Base-by-base conservation (phyloP, 1,284 basidiomycete genomes). In the Trichosporon sp. region DNA sequence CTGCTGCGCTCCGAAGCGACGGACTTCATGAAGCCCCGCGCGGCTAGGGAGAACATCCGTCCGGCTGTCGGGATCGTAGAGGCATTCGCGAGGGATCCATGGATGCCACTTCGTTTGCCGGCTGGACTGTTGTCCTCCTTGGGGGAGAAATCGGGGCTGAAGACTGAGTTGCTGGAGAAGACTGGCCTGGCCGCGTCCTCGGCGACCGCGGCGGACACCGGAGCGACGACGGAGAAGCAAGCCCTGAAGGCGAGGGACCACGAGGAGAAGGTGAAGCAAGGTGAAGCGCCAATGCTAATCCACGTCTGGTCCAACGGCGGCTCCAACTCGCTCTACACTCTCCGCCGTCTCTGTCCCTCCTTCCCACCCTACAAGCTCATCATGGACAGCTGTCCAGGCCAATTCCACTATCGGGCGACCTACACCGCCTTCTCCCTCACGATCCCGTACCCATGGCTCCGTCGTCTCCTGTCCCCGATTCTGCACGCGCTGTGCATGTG, bases 261-360 rank as follows among this genome's bases (percentile, higher is more conserved):
- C 13, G 13, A 37, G 36, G 13, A 29, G 21, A 29, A 52, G 46
- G 10, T 7, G 23, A 25, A 29, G 13, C 23, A 25, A 23, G 29
- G 25, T 13, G 21, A 27, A 13, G 27, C 46, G 4, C 49, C 49
- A 4, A 54, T 66, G 10, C 63, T 68, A 13, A 54, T 68, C 33
- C 66, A 68, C 36, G 16, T 62, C 5, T 68, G 64, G 64, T 63
- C 61, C n/a, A 68, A 68, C 36, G 66, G 66, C 33, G 66, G 66
- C 21, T 29, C 21, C 27, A 54, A 57, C 7, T 34, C 27, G 16
- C 57, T 68, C 32, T n/a, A 21, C 9, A 27, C 27, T 23, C n/a
- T 68, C 3, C 62, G 63, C 58, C 21, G 29, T 8, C 8, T 32
- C 13, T 40, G 57, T 14, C 21, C 7, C 56, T 8, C 9, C 33